Evolutionary conservation across 148 eudicot species (phyloP).

Genomic region (Chenopodium formosanum): DNA sequence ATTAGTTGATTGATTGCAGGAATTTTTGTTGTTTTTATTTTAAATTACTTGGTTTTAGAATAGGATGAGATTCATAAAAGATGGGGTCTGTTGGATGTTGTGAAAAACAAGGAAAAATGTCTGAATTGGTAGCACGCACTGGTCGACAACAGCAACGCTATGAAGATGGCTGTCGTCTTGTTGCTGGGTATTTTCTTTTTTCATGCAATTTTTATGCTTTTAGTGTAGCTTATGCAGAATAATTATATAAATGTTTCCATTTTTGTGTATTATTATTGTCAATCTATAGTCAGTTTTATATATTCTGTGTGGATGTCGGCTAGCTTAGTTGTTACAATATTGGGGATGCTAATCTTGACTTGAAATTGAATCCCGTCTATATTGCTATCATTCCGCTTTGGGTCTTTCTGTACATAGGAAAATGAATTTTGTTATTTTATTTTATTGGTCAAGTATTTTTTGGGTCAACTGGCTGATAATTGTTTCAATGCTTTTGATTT

Average conservation of each 20-base stretch:
- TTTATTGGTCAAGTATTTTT: background rate
- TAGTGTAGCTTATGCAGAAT: background rate
- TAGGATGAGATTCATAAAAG: conserved; percentile 21
- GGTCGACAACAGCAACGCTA: conserved; percentile 88
- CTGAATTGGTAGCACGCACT: conserved; percentile 88
- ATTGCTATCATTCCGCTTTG: background rate
- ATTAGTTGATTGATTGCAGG: background rate
- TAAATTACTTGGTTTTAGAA: background rate
- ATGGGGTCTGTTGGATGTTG: conserved; percentile 23
- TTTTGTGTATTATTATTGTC: background rate
- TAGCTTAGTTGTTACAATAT: background rate
- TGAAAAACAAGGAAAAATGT: conserved; percentile 46
- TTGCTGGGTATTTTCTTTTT: conserved; percentile 55
- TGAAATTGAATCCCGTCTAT: background rate
- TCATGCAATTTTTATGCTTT: background rate
- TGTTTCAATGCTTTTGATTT: background rate
- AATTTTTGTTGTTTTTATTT: background rate
- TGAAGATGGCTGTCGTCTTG: conserved; percentile 75
- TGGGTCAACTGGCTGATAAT: background rate
- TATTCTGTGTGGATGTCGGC: background rate
- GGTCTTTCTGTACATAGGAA: too few species aligned
- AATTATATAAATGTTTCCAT: background rate
- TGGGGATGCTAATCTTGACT: background rate
- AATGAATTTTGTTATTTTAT: background rate
- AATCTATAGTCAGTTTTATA: too few species aligned